Evolutionary conservation across 164 flowering plant species (phyloP), one percentile per base, ranked within the genome.

Genomic region (Buxus sempervirens): DNA sequence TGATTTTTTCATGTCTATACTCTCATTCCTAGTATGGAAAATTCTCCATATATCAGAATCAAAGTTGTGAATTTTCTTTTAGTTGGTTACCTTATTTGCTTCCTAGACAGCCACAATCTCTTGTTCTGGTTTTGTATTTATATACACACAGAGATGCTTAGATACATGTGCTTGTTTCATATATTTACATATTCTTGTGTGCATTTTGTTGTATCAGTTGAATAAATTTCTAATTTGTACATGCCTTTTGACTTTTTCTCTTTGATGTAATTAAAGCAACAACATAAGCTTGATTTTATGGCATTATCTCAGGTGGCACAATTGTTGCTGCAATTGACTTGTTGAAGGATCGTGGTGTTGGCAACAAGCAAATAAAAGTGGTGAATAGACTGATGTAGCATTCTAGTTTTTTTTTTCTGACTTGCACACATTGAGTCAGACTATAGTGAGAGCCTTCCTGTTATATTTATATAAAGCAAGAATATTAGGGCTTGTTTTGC

Each of bases 321-420:
- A 83, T 90, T 49, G 88, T 90, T 68, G 89, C 90, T 55, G 93
- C 98, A 49, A 55, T 96, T 42, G 76, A 83, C 57, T 78, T 92
- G 62, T 59, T 96, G 70, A 90, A 80, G 79, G 93, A 85, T 58
- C 88, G 88, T 55, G 96, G 96, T 48, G 80, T 85, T 66, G 84
- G 77, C 19, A 84, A 82, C 77, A 83, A 83, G 63, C 93, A 88
- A 76, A 91, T 94, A 32, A 91, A 86, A 91, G 96, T 94, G 96
- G 98, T 91, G 80, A 69, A 70, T 70, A 61, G 19, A 24, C 42
- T 23, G 38, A 24, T 24, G 19, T 27, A 4, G 14, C 32, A 5
- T 9, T 1, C 51, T 24, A 18, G 4, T 42, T 48, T 4, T 45
- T 59, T 0, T 65, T 65, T 65, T 23, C 13, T 20, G 57, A 9